Evolutionary conservation across 345 rosid genomes (phyloP), one percentile per base, ranked within the genome.

Genomic region (Sonneratia caseolaris): DNA sequence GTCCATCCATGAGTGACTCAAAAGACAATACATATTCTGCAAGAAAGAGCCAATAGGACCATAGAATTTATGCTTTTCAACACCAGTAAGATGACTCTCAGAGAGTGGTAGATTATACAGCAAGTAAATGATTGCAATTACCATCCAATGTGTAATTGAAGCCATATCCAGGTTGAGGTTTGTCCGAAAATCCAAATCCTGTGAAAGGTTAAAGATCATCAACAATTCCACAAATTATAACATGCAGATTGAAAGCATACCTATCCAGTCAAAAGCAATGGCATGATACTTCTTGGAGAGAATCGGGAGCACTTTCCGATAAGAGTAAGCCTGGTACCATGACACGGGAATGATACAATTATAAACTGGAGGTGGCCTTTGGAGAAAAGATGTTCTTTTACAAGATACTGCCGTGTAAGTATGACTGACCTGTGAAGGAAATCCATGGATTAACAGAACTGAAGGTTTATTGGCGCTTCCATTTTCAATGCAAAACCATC

Each of bases 101-200:
- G 45, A 42, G 45, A 42, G 0, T 42, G 45, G 45, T 42, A 42
- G 45, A 42, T 42, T 42, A 42, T 42, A 27, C 32, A 27, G 32
- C 0, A 27, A 27, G 45, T 42, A 42, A 2, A 42, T 42, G 45
- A 42, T 4, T 9, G 45, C 55, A 73, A 53, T 76, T 91, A 94
- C 98, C 97, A 70, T 76, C 85, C 75, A 94, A 53, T 45, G 90
- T 87, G 79, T 94, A 89, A 85, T 89, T 86, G 76, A 94, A 94
- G 73, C 98, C 97, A 77, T 94, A 88, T 83, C 84, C 84, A 9
- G 96, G 87, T 80, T 94, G 98, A 76, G 98, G 98, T 80, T 91
- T 94, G 75, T 94, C 96, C n/a, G 98, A 94, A 82, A 94, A 94
- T 36, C 96, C 97, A 76, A 94, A 94, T 69, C 98, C 98, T 91